Base-by-base conservation (phyloP, 2,329 filamentous ascomycete species). In the Scolecobasidium constrictum region DNA sequence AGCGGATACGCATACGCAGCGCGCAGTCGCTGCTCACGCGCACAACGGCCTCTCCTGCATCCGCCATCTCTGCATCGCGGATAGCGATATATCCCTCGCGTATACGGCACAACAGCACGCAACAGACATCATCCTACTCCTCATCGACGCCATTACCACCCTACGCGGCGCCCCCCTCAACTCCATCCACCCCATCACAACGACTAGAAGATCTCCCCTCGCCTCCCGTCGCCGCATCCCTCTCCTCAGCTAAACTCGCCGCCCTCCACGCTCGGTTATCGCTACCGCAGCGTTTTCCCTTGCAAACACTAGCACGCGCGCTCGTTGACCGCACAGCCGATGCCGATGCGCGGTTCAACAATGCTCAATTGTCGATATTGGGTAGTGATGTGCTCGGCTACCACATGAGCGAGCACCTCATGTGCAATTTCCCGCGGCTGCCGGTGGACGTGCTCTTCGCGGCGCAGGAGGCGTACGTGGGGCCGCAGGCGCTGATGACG, bases 191-290 rank as follows among this genome's bases (percentile, higher is more conserved):
- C 9, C 15, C 39, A 12, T 6, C 7, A 6, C 22, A 35, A 18
- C 19, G 4, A n/a, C 38, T 45, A 23, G 38, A 22, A 42, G 9
- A 57, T 48, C 69, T 81, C 49, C 83, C 85, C 42, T 90, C 86
- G 55, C 86, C 86, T 51, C 75, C 75, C 43, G 77, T 79, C 50
- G 67, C 74, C 53, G 72, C 72, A 50, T 83, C 86, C 35, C 65
- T 71, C 47, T 63, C 70, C 50, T 96, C 90, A 37, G 81, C 87
- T 48, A 96, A 95, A 69, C 82, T 98, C 53, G 80, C 87, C 49
- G 88, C 92, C 50, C 77, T 98, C 36, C 88, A 95, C 63, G 86
- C 88, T 53, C 84, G 92, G 62, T 76, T 98, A 48, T 78, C 78
- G 33, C 78, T 98, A 44, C 81, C 88, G 18, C 73, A 76, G 48